Base-by-base conservation (phyloP, 768 basidiomycete genomes). In the Lactarius hengduanensis region DNA sequence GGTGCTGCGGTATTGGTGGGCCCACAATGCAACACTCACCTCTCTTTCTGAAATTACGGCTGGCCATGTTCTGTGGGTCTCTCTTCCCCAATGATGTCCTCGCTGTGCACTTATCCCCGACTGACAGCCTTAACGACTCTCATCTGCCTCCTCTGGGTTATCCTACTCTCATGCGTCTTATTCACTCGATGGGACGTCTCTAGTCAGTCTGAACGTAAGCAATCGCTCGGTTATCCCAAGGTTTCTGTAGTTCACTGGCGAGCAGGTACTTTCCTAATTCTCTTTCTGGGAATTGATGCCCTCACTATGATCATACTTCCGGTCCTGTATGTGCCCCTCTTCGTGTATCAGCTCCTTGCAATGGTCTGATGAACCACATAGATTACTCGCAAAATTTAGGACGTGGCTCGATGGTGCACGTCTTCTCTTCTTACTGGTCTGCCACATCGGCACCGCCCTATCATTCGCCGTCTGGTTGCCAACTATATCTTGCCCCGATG, bases 371-470 rank as follows among this genome's bases (percentile, higher is more conserved):
- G 54, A 9, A 70, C 8, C 40, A 22, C 15, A 4, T 53, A 85
- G 84, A 66, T 74, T 85, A 30, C 70, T 85, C 41, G 71, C 82
- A 2, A 65, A 74, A 47, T 87, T 86, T 57, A 78, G 84, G 45
- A 70, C 76, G 16, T 86, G 84, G 84, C 72, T 86, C 4, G 86
- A 88, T 70, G 78, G 77, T 1, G 81, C 83, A 13, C 80, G 85
- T 36, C 71, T 86, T 32, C 57, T 80, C 32, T 77, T 84, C 56
- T 73, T 87, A 22, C 64, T 84, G 10, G 47, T 80, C 15, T 71
- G 73, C 30, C 85, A 87, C 61, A 73, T 80, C 20, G 82, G 81
- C 40, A 74, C 77, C 45, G 84, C 84, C 8, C 70, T 69, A 13
- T 73, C 79, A 15, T 83, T 82, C 71, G 77, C 78, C 2, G 72